Base-by-base conservation (phyloP, 768 basidiomycete species). In the Floccularia luteovirens region DNA sequence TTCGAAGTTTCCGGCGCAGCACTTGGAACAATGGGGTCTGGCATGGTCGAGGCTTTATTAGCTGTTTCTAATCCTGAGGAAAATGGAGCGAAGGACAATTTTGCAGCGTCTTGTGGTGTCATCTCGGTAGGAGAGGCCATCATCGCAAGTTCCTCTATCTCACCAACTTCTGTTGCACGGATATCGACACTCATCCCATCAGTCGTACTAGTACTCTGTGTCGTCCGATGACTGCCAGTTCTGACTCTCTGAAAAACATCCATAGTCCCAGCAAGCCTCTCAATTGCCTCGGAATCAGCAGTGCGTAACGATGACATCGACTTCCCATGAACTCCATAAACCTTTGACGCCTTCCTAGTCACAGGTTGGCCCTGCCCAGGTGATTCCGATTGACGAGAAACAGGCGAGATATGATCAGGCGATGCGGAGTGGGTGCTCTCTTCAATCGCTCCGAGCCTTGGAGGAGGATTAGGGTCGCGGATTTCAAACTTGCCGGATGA, bases 391-490 rank as follows among this genome's bases (percentile, higher is more conserved):
- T 20, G 30, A 16, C 41, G 39, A 10, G 52, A 54, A 23, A 44
- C 31, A 3, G 44, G 46, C 24, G 47, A 50, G 13, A 39, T 34
- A 11, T 39, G 35, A 8, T 54, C 51, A 10, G 48, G 50, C 12
- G 48, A 48, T 22, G 41, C 46, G 16, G 69, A 66, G 30, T 64
- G 58, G 12, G 59, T 46, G 33, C 67, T 67, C 55, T 84, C 76
- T 41, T 76, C 71, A 38, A 85, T 77, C 2, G 75, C 61, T 32
- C 67, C 62, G 3, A 90, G 66, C 10, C 67, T 67, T 0, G 89
- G 89, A 3, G 76, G 75, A 1, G 88, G 85, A 38, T 80, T 79
- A 1, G 90, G 90, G 58, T 93, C 90, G 16, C 85, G 74, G 52
- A 91, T 75, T 16, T 87, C 80, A 11, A 67, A 54, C 16, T 60